Conservation (phyloP, 2,329 filamentous ascomycete genomes). For the Fusarium albidum region DNA sequence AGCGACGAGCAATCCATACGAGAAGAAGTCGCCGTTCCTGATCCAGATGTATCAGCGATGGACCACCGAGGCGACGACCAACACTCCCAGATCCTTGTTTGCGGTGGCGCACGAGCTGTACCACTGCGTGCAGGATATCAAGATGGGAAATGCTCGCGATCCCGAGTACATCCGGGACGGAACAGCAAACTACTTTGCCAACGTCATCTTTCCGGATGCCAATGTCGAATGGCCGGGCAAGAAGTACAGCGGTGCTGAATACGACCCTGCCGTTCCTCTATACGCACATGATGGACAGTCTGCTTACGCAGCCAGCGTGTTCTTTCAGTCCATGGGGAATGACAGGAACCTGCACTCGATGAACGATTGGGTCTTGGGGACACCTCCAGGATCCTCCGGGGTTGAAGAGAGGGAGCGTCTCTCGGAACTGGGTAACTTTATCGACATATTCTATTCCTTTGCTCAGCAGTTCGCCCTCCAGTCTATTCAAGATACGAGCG, state of each 20-base stretch:
- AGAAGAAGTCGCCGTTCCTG: slow-evolving; percentile 9
- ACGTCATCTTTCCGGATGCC: slow-evolving; percentile 15
- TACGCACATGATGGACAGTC: slow-evolving; percentile 13
- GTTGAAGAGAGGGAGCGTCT: slow-evolving; percentile 11
- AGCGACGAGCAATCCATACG: slow-evolving; percentile 15
- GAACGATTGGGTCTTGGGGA: slow-evolving; percentile 14
- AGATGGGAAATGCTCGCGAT: background rate
- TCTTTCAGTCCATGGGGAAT: slow-evolving; percentile 16
- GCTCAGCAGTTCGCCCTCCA: slow-evolving; percentile 9
- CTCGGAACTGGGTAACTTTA: background rate
- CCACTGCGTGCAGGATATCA: slow-evolving; percentile 19
- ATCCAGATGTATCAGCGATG: slow-evolving; percentile 10
- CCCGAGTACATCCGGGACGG: slow-evolving; percentile 15
- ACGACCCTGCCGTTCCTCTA: slow-evolving; percentile 18
- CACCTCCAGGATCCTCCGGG: background rate
- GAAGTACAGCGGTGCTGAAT: background rate
- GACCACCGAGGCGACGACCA: slow-evolving; percentile 3
- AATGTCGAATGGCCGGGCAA: slow-evolving; percentile 21
- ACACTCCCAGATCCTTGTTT: slow-evolving; percentile 11
- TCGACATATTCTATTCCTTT: slow-evolving; percentile 12
- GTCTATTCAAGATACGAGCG: slow-evolving; percentile 17
- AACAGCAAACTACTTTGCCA: slow-evolving; percentile 30
- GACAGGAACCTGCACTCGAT: background rate
- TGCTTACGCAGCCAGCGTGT: slow-evolving; percentile 13
- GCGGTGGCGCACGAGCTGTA: slow-evolving; percentile 24